Evolutionary conservation across 2,329 filamentous ascomycete genomes (phyloP).

Genomic region (Verticillium albo-atrum): DNA sequence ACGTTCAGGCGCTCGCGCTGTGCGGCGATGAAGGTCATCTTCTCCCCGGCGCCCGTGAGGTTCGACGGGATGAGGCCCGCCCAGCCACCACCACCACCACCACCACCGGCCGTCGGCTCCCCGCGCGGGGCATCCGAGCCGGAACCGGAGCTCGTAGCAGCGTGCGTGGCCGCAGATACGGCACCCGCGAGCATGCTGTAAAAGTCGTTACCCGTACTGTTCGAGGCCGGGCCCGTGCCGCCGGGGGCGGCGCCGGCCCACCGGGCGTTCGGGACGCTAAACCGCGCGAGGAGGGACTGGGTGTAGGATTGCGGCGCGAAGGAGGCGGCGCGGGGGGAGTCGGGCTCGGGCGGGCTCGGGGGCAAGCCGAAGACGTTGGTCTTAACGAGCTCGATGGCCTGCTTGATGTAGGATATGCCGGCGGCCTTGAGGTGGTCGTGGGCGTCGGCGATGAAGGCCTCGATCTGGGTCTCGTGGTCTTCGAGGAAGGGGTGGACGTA

Average conservation of each 20-base stretch:
- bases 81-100: background rate
- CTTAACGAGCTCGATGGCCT: conserved; percentile 65
- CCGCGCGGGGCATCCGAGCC: conserved; percentile 4
- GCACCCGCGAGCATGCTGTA: conserved; percentile 74
- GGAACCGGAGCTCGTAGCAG: conserved; percentile 24
- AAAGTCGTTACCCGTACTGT: conserved; percentile 53
- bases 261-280: conserved; percentile 72
- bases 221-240: background rate
- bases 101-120: conserved; percentile 9
- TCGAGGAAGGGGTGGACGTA: conserved; percentile 85
- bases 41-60: conserved; percentile 59
- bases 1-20: conserved; percentile 75
- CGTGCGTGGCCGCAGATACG: conserved; percentile 50
- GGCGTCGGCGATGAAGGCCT: conserved; percentile 77
- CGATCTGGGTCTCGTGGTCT: conserved; percentile 83
- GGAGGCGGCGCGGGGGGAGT: conserved; percentile 35
- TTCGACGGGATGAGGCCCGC: conserved; percentile 67
- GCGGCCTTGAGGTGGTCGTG: conserved; percentile 75
- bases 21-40: conserved; percentile 70
- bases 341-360: conserved; percentile 39
- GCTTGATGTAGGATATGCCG: conserved; percentile 71
- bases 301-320: conserved; percentile 60
- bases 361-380: conserved; percentile 76
- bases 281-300: conserved; percentile 76
- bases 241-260: conserved; percentile 38